Base-by-base conservation (phyloP, 805 yeast species). In the Nakazawaea ambrosiae region DNA sequence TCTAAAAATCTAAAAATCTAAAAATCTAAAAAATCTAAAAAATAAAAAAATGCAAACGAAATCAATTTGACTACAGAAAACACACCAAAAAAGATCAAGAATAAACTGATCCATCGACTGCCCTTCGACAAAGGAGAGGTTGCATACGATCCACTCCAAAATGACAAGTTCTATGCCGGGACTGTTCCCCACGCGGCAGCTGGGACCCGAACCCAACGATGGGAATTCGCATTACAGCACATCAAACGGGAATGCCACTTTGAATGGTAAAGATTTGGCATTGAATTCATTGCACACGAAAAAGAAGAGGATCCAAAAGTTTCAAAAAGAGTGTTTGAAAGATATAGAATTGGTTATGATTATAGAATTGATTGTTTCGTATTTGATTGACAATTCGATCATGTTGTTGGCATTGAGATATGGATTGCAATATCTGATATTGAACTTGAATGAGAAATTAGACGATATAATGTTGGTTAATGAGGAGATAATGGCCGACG, bases 371-470 rank as follows among this genome's bases (percentile, higher is more conserved):
- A 17, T 38, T 5, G 28, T 33, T 10, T 7, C 24, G 5, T 54
- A 52, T 37, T 42, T 48, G 25, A 37, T 39, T 5, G 60, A 55
- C 36, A 44, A 37, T 9, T 53, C 57, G 1, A 49, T 53, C 27
- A 30, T 54, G 32, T 45, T 46, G 37, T 39, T 55, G 27, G 14
- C 41, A 6, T 22, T 50, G 9, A 40, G 54, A 29, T 44, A 33
- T 4, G 28, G 43, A 26, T 44, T 49, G 12, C 55, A 53, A 22
- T 31, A 45, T 8, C 41, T 46, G 34, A 41, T 50, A 9, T 17
- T 48, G 19, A 44, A 49, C 27, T 39, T 47, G 20, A 44, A 46
- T n/a, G 26, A 20, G 10, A 45, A 39, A 17, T 26, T 39, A 9
- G 42, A 39, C 25, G 37, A 27, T 16, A 20, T 37, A 40, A 29